These are phyloP conservation scores for Grigorovia transvaalensis DNA, from an alignment of 805 yeast species.

Conservation along the genomic window DNA sequence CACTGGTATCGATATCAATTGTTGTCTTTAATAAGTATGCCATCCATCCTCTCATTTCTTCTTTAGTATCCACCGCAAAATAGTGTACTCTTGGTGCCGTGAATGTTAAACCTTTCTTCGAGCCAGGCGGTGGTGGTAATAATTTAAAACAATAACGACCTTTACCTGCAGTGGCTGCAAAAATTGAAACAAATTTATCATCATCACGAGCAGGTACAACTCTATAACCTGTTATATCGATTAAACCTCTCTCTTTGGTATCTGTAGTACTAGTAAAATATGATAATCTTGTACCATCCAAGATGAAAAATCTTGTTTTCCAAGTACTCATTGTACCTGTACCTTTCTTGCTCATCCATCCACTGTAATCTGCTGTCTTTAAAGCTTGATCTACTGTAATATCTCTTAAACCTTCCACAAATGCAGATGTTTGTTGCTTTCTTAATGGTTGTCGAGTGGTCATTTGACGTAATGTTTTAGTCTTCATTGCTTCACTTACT, in stretches of 20 bases:
- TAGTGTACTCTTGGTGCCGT: slow-evolving; percentile 94
- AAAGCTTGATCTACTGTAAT: slow-evolving; percentile 71
- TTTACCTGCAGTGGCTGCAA: slow-evolving; percentile 87
- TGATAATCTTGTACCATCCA: slow-evolving; percentile 88
- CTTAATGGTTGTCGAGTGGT: slow-evolving; percentile 37
- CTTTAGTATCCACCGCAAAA: slow-evolving; percentile 86
- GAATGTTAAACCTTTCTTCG: slow-evolving; percentile 86
- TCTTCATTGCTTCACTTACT: slow-evolving; percentile 40
- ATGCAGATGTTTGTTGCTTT: slow-evolving; percentile 66
- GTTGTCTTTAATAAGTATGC: slow-evolving; percentile 91
- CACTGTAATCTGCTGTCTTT: slow-evolving; percentile 64
- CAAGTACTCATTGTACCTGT: slow-evolving; percentile 79
- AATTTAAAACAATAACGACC: slow-evolving; percentile 90
- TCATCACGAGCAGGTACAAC: slow-evolving; percentile 78
- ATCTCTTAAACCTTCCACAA: slow-evolving; percentile 75
- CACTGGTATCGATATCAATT: slow-evolving; percentile 86
- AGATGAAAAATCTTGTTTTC: slow-evolving; percentile 74
- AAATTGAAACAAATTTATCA: slow-evolving; percentile 74
- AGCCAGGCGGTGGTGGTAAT: slow-evolving; percentile 96
- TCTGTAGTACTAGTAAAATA: slow-evolving; percentile 75
- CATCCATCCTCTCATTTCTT: slow-evolving; percentile 93
- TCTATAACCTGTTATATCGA: slow-evolving; percentile 90
- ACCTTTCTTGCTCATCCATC: slow-evolving; percentile 95
- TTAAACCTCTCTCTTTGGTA: slow-evolving; percentile 78
- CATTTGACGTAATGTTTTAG: slow-evolving; percentile 44